A percentile compares a stretch with the other conserved stretches of the same genome.
These are phyloP conservation scores for Dothistroma septosporum DNA, from an alignment of 2,329 filamentous ascomycete species.

Conservation along the genomic window DNA sequence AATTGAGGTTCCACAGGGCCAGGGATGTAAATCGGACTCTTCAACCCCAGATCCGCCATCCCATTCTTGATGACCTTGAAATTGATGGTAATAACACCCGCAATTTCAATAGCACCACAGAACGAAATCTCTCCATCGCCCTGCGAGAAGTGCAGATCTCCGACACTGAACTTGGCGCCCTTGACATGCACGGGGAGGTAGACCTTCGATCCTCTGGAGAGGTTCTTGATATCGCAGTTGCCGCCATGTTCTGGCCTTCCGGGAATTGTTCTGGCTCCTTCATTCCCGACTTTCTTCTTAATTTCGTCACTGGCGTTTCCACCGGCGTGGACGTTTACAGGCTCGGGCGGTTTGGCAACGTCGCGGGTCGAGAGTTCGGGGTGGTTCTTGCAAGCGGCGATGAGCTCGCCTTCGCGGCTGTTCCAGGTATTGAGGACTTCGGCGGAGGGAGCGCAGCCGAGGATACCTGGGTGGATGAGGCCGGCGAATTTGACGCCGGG, in stretches of 20 bases:
- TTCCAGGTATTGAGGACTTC: conserved; percentile 81
- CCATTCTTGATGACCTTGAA: conserved; percentile 83
- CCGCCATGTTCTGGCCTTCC: conserved; percentile 81
- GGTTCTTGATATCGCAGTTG: conserved; percentile 88
- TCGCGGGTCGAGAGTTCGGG: conserved; percentile 52
- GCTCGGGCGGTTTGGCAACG: conserved; percentile 73
- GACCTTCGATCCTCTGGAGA: conserved; percentile 73
- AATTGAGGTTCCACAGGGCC: conserved; percentile 87
- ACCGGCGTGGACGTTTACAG: conserved; percentile 69
- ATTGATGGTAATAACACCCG: conserved; percentile 83
- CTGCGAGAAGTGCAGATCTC: conserved; percentile 66
- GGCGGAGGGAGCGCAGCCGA: conserved; percentile 79
- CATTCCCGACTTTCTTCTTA: conserved; percentile 64
- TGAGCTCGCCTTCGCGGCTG: conserved; percentile 73
- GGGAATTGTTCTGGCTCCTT: conserved; percentile 82
- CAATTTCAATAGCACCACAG: conserved; percentile 80
- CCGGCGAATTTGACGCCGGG: conserved; percentile 80
- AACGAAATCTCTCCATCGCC: conserved; percentile 88
- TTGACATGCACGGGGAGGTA: conserved; percentile 83
- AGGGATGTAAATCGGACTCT: conserved; percentile 78
- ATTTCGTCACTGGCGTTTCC: conserved; percentile 49
- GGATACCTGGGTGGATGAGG: conserved; percentile 84
- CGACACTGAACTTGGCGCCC: conserved; percentile 85
- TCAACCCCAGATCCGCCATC: conserved; percentile 68
- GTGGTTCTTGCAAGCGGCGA: conserved; percentile 59